A percentile compares a stretch with the other conserved stretches of the same genome.
Evolutionary conservation across 2,329 filamentous ascomycete genomes (phyloP).

Genomic region (Calonectria crousiana): DNA sequence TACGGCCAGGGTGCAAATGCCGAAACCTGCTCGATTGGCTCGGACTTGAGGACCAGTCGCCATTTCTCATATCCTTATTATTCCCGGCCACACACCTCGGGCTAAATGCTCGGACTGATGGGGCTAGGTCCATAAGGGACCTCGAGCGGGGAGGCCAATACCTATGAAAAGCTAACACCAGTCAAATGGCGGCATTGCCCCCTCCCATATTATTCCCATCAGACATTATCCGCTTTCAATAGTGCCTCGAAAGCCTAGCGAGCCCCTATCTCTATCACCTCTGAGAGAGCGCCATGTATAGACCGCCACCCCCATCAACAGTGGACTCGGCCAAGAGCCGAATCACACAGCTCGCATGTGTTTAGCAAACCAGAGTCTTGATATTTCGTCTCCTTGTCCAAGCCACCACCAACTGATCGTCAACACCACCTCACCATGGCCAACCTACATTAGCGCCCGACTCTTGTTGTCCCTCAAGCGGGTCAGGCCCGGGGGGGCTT

Average conservation of each 20-base stretch:
- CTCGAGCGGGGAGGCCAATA: slow-evolving; percentile 5
- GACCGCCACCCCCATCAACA: background rate
- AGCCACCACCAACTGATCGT: slow-evolving; percentile 21
- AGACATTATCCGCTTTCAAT: slow-evolving; percentile 8
- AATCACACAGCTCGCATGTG: background rate
- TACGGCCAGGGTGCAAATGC: slow-evolving; percentile 20
- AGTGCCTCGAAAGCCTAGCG: slow-evolving; percentile 2
- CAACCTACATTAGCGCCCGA: slow-evolving; percentile 34
- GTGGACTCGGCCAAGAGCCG: background rate
- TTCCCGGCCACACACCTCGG: slow-evolving; percentile 33
- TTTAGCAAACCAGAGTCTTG: background rate
- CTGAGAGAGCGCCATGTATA: slow-evolving; percentile 1
- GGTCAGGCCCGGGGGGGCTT: slow-evolving; percentile 29
- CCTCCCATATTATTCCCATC: slow-evolving; percentile 5
- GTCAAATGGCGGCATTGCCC: background rate
- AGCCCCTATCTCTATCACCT: slow-evolving; percentile 7
- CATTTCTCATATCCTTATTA: slow-evolving; percentile 36
- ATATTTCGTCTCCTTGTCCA: slow-evolving; percentile 12
- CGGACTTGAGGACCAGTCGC: slow-evolving; percentile 16
- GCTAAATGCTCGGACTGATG: slow-evolving; percentile 10
- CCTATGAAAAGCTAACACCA: slow-evolving; percentile 1
- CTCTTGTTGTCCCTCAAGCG: slow-evolving; percentile 32
- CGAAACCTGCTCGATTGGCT: slow-evolving; percentile 27
- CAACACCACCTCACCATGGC: slow-evolving; percentile 21
- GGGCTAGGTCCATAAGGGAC: background rate